A percentile compares a stretch with the other conserved stretches of the same genome.
phyloP scores from a whole-genome alignment of 1,284 basidiomycete species.

The Cryptococcus amylolentus region DNA sequence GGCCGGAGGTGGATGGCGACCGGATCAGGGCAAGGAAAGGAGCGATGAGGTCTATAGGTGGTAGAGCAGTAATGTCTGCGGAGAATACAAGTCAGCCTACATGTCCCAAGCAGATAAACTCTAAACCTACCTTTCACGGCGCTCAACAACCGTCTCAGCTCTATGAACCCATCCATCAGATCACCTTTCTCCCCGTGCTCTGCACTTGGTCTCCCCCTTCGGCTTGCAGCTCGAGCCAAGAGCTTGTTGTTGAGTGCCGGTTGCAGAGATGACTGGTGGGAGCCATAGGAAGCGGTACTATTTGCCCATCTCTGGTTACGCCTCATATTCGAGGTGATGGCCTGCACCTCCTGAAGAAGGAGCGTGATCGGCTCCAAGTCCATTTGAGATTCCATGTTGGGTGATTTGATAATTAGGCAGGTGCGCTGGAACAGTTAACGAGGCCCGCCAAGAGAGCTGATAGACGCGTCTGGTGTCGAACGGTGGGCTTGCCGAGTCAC shows the following conservation, averaged over 20 bases:
- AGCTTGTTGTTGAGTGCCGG: conserved; percentile 20
- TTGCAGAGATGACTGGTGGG: conserved; percentile 22
- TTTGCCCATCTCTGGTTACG: conserved; percentile 92
- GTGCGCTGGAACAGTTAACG: no score
- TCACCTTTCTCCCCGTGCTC: conserved; percentile 54
- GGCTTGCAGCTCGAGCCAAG: conserved; percentile 5
- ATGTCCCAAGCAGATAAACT: not conserved
- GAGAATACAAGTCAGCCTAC: not conserved
- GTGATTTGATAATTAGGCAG: no score
- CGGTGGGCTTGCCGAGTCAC: no score
- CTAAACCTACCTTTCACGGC: conserved; percentile 64
- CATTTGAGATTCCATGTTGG: conserved; percentile 2
- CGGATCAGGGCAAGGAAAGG: conserved; percentile 93
- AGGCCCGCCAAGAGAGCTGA: no score
- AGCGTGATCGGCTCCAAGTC: conserved; percentile 45
- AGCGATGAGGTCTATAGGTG: conserved; percentile 59
- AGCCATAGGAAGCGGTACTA: conserved; percentile 29
- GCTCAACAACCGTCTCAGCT: conserved; percentile 71
- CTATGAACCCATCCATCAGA: conserved; percentile 84
- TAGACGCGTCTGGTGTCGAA: no score
- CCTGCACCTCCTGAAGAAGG: conserved; percentile 67
- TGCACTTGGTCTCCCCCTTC: conserved; percentile 13
- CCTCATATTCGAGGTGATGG: conserved; percentile 94
- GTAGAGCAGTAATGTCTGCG: conserved; percentile 62
- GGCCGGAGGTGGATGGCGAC: conserved; percentile 87